Conservation (phyloP, 495 filamentous ascomycete species). For the Aspergillus heteromorphus region DNA sequence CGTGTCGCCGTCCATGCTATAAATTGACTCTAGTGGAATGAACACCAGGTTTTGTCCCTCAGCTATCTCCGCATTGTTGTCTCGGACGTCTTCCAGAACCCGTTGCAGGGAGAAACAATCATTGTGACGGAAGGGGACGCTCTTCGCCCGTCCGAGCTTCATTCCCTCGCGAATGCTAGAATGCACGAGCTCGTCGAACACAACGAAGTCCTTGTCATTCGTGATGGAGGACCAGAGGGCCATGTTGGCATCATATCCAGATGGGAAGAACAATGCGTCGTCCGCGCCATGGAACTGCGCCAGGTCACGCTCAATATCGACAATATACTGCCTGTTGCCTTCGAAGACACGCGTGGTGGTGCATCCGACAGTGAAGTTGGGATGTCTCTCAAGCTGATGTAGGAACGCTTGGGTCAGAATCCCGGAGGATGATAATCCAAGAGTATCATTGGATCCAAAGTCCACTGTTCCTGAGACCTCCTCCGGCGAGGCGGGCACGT, state of each 20-base stretch:
- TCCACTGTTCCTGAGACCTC: constrained; percentile 8
- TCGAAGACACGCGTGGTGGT: constrained; percentile 9
- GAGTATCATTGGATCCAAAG: constrained; percentile 19
- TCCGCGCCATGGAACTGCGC: constrained; percentile 53
- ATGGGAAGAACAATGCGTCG: constrained; percentile 57
- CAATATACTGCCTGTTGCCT: constrained; percentile 32
- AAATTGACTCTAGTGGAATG: constrained; percentile 59
- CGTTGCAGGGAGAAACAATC: constrained; percentile 25
- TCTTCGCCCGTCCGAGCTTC: constrained; percentile 43
- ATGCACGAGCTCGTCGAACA: constrained; percentile 64
- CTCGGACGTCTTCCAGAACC: constrained; percentile 20
- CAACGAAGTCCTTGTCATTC: constrained; percentile 53
- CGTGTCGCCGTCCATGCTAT: constrained; percentile 70
- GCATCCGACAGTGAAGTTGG: constrained; percentile 11
- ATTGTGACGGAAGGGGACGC: constrained; percentile 46
- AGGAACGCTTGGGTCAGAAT: constrained; percentile 9
- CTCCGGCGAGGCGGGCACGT: neutral
- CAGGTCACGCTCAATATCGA: constrained; percentile 50
- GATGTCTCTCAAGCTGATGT: constrained; percentile 12
- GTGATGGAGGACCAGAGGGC: constrained; percentile 57
- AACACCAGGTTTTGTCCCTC: constrained; percentile 31
- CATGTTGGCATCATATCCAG: constrained; percentile 63
- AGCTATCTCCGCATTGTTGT: neutral
- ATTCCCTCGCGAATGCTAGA: constrained; percentile 67
- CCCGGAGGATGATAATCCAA: constrained; percentile 14